Evolutionary conservation across 495 filamentous ascomycete species (phyloP), one percentile per base, ranked within the genome.

Genomic region (Aspergillus homomorphus): DNA sequence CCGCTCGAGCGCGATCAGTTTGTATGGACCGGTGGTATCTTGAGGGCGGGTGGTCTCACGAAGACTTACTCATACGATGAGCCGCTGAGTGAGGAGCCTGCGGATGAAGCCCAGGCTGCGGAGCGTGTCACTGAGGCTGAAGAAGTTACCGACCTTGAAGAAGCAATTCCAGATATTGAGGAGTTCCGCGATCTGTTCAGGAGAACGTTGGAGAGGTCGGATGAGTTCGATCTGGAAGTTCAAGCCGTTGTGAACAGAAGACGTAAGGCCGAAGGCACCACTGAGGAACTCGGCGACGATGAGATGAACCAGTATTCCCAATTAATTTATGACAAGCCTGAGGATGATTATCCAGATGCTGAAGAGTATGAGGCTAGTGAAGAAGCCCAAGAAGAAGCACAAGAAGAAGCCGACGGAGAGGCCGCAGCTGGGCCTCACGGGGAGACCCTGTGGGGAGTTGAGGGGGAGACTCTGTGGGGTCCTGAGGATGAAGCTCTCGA

Each of bases 1-100:
- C 56, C 19, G 44, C 49, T 12, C 26, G 45, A 23, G 45, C 42
- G 18, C 6, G 54, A 65, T 4, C 60, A 54, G 24, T 66, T 63
- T 45, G 70, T 73, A 12, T 73, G 70, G 70, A 73, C 69, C 18
- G 70, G 70, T 19, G 70, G 70, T 48, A 48, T 66, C 42, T 61
- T 67, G 9, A 68, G 68, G 10, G 64, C 65, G 18, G 66, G 63
- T 12, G 70, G 70, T 16, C 53, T 54, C 12, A 48, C 21, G 12
- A 54, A 66, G 26, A 14, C 41, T 30, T 43, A 28, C 16, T n/a
- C 45, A 30, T 16, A 6, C 23, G 55, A 50, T 33, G 58, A 61
- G 38, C 14, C 51, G 38, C 14, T 18, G 28, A 10, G 12, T 19
- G 56, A 58, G 33, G 26, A 28, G 9, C 4, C 9, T 28, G 26